Evolutionary conservation across 148 eudicot genomes (phyloP).

Genomic region (Amaranthus palmeri): DNA sequence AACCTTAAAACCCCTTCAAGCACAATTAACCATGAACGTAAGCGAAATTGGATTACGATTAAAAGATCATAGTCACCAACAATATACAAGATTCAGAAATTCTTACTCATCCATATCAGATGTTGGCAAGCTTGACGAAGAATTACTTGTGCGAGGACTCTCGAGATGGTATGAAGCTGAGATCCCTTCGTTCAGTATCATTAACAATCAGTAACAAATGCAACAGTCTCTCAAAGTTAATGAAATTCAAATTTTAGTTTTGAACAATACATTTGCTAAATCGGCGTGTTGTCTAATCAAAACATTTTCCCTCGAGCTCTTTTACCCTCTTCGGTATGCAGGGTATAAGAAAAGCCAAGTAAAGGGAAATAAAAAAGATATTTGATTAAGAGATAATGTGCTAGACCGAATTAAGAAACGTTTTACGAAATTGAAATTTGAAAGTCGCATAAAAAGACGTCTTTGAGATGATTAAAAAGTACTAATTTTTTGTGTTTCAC

Average conservation of each 20-base stretch:
- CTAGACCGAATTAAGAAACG: background rate
- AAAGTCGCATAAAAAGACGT: background rate
- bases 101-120: slow-evolving; percentile 77
- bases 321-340: no score
- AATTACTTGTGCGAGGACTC: slow-evolving; percentile 55
- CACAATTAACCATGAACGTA: slow-evolving; percentile 9
- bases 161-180: slow-evolving; percentile 50
- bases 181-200: slow-evolving; percentile 34
- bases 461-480: slow-evolving; percentile 8
- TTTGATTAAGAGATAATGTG: background rate
- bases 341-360: no score
- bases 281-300: no score
- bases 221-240: background rate
- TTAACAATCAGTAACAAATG: slow-evolving; percentile 14
- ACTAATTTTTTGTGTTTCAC: slow-evolving; percentile 19
- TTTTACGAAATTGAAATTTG: background rate
- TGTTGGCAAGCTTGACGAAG: slow-evolving; percentile 59
- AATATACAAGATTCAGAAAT: background rate
- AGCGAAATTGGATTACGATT: background rate
- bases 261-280: background rate
- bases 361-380: no score
- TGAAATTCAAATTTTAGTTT: background rate
- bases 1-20: slow-evolving; percentile 62
- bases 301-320: no score
- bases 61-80: background rate